Percentiles rank a stretch among this genome's conserved stretches.
Evolutionary conservation across 352 stramenopile species (phyloP).

Genomic region (Phytophthora constricta): DNA sequence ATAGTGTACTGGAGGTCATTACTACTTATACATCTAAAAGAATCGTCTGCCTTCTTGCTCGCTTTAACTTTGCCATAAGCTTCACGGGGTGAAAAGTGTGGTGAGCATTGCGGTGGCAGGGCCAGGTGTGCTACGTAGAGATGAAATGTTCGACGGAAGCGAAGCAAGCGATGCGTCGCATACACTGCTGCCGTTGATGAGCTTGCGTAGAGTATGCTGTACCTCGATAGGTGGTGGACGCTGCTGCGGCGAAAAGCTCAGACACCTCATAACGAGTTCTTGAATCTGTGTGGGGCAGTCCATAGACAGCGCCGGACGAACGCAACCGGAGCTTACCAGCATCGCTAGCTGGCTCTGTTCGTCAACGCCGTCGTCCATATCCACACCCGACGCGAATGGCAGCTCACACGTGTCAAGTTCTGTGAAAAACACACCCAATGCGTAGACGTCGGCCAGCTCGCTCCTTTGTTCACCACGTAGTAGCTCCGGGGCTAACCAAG

Average conservation of each 20-base stretch:
- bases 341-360: conserved; percentile 53
- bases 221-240: conserved; percentile 46
- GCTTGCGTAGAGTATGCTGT: conserved; percentile 47
- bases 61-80: conserved; percentile 2
- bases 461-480: conserved; percentile 41
- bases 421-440: conserved; percentile 59
- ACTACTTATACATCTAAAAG: conserved; percentile 20
- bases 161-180: conserved; percentile 28
- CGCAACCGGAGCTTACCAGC: conserved; percentile 53
- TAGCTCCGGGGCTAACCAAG: conserved; percentile 64
- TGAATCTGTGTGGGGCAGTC: conserved; percentile 56
- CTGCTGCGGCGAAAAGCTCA: conserved; percentile 53
- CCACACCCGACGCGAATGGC: conserved; percentile 48
- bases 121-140: conserved; percentile 31
- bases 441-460: conserved; percentile 51
- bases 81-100: conserved; percentile 33
- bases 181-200: conserved; percentile 43
- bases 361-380: conserved; percentile 46
- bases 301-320: conserved; percentile 49
- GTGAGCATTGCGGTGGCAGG: conserved; percentile 15
- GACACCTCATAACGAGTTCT: conserved; percentile 49
- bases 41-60: conserved; percentile 26
- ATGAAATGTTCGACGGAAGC: conserved; percentile 39
- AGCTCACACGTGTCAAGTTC: conserved; percentile 66
- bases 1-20: conserved; percentile 34